Percentiles rank a stretch among this genome's conserved stretches.
phyloP scores from a whole-genome alignment of 805 yeast species.

The Groenewaldozyma salmanticensis region DNA sequence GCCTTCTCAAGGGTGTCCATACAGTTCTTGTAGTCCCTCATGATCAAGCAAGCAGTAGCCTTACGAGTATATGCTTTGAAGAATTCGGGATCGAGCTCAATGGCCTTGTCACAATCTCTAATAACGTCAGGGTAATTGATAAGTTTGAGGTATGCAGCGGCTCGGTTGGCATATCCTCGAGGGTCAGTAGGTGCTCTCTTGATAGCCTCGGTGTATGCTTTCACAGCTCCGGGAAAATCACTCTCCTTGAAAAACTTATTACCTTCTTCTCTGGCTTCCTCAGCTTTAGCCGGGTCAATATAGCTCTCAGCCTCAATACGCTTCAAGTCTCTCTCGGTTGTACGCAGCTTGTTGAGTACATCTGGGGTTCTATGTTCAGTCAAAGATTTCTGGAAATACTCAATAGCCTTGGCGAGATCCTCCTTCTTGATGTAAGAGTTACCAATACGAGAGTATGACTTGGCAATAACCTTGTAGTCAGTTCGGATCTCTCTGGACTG shows the following conservation, averaged over 20 bases:
- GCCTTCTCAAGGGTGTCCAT: slow-evolving; percentile 75
- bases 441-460: slow-evolving; percentile 89
- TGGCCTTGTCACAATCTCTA: slow-evolving; percentile 83
- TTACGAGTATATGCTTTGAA: slow-evolving; percentile 94
- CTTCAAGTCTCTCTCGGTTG: slow-evolving; percentile 79
- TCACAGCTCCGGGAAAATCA: slow-evolving; percentile 95
- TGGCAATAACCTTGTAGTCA: slow-evolving; percentile 85
- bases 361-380: slow-evolving; percentile 98
- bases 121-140: slow-evolving; percentile 97
- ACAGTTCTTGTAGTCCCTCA: slow-evolving; percentile 75
- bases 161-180: slow-evolving; percentile 95
- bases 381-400: slow-evolving; percentile 75
- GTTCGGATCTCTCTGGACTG: slow-evolving; percentile 85
- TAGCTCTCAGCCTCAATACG: slow-evolving; percentile 66
- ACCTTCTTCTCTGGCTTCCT: slow-evolving; percentile 89
- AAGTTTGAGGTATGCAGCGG: slow-evolving; percentile 90
- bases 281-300: slow-evolving; percentile 86
- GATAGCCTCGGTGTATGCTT: slow-evolving; percentile 89
- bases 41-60: slow-evolving; percentile 87
- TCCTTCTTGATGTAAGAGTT: slow-evolving; percentile 66
- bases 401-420: slow-evolving; percentile 64
- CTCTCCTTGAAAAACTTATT: slow-evolving; percentile 80
- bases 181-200: slow-evolving; percentile 96
- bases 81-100: slow-evolving; percentile 77
- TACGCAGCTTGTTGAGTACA: slow-evolving; percentile 75